Base-by-base conservation (phyloP, 306 rosid genomes). In the Canavalia ensiformis region DNA sequence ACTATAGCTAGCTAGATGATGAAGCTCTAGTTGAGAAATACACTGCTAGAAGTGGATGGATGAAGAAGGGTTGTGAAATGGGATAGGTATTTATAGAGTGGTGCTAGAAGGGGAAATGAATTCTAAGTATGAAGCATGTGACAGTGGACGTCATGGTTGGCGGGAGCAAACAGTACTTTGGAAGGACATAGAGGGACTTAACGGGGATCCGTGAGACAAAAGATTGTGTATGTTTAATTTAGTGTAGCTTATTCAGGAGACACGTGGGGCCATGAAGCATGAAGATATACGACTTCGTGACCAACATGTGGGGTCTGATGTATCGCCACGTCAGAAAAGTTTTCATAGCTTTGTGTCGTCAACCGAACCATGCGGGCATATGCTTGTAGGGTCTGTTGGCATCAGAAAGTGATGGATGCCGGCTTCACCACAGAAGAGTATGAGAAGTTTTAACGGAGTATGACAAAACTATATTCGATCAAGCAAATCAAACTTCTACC, bases 241-340 rank as follows among this genome's bases (percentile, higher is more conserved):
- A 41, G 56, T 90, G 93, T 7, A 0, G 55, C n/a, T 13, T 30
- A 0, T 0, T 0, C 3, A 47, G 75, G 86, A 59, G 13, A 85
- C 95, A 90, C 1, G 75, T 59, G 75, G 75, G 95, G 91, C 75
- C 79, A 90, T 68, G 44, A 9, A 4, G 72, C 86, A 81, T 81
- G 88, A 84, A 63, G 8, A 44, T 2, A 25, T 33, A 75, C 4
- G 39, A 8, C 13, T 1, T 4, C 0, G 0, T 6, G 34, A 44
- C 1, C 59, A 87, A 88, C 98, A 87, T 2, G 77, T 67, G 82
- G 89, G 86, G 8, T 93, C 86, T 0, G 3, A 0, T 9, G 2
- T 5, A 0, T 42, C 12, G 82, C 92, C 92, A 84, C 52, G 66
- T 92, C 85, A 87, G 84, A 90, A 62, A 63, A 35, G 8, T 62